Conservation (phyloP, 108 stramenopile species). For the Cyclostephanos tholiformis region DNA sequence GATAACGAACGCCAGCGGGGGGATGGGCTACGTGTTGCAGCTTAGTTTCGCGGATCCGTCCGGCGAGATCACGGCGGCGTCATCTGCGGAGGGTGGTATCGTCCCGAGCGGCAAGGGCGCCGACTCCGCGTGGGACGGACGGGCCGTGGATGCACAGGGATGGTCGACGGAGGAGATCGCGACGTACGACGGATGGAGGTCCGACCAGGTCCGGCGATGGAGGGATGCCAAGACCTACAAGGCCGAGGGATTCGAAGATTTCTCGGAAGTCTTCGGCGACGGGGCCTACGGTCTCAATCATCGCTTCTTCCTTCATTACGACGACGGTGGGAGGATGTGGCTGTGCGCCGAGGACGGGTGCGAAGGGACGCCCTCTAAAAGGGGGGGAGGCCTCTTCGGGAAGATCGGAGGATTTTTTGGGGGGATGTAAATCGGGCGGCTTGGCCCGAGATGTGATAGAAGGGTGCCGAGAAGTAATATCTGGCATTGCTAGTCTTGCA, state of each 20-base stretch:
- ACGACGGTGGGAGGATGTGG: conserved; percentile 60
- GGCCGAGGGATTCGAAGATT: conserved; percentile 64
- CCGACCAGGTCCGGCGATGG: conserved; percentile 72
- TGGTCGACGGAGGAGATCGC: conserved; percentile 66
- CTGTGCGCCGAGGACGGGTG: conserved; percentile 85
- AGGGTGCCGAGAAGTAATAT: too few relatives aligned
- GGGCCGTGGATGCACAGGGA: conserved; percentile 69
- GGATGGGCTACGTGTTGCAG: conserved; percentile 79
- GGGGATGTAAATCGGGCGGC: background rate
- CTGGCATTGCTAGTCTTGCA: too few relatives aligned
- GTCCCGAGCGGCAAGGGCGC: conserved; percentile 20
- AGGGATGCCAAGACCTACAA: conserved; percentile 54
- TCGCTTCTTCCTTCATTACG: conserved; percentile 79
- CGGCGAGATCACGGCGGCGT: background rate
- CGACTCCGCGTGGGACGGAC: conserved; percentile 32
- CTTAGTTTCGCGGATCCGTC: conserved; percentile 55
- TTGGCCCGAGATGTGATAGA: too few relatives aligned
- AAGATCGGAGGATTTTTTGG: conserved; percentile 51
- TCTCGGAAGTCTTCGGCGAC: conserved; percentile 58
- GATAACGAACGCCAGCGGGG: conserved; percentile 68
- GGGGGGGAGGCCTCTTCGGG: conserved; percentile 35
- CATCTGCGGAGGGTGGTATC: background rate
- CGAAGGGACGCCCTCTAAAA: conserved; percentile 62
- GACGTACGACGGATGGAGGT: conserved; percentile 83
- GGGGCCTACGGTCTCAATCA: conserved; percentile 74